Conservation (phyloP, 2,329 filamentous ascomycete genomes). For the Raffaelea ambrosiae region DNA sequence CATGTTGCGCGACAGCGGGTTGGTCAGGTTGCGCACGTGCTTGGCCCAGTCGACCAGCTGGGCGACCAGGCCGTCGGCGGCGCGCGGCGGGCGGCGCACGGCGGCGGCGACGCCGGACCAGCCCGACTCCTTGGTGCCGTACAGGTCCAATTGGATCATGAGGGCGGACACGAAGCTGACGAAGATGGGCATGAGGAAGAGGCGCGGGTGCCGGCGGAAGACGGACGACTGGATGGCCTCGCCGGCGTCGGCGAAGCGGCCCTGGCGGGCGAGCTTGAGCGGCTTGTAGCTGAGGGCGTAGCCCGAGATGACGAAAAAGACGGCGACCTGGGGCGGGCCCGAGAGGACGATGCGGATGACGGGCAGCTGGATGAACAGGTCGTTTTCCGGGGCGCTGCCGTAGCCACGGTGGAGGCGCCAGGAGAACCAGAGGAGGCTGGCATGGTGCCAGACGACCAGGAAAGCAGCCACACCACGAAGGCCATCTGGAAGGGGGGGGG, state of each 20-base stretch:
- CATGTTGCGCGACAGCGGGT: conserved; percentile 21
- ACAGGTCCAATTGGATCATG: conserved; percentile 7
- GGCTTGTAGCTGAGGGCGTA: conserved; percentile 17
- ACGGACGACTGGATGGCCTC: conserved; percentile 12
- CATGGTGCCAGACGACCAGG: conserved; percentile 43
- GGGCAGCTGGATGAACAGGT: conserved; percentile 23
- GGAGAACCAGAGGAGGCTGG: conserved; percentile 21
- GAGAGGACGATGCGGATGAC: conserved; percentile 26
- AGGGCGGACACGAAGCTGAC: conserved; percentile 8
- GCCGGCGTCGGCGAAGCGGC: conserved; percentile 10
- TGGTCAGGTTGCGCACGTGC: conserved; percentile 4
- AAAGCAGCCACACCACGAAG: conserved; percentile 47
- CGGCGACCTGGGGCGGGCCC: conserved; percentile 27
- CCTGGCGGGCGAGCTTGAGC: conserved; percentile 11
- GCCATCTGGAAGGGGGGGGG: conserved; percentile 29
- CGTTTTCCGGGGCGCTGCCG: conserved; percentile 9
- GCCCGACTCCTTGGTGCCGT: conserved; percentile 7
- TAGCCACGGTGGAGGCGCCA: conserved; percentile 21
- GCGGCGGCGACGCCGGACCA: conserved; percentile 8
- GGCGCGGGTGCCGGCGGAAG: conserved; percentile 14
- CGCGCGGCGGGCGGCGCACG: conserved; percentile 7
- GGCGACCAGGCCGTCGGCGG: background rate
- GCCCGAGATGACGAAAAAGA: conserved; percentile 39
- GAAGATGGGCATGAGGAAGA: conserved; percentile 13
- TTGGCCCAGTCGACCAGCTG: conserved; percentile 9